Conservation (phyloP, 495 filamentous ascomycete species). For the Alectoria sarmentosa region DNA sequence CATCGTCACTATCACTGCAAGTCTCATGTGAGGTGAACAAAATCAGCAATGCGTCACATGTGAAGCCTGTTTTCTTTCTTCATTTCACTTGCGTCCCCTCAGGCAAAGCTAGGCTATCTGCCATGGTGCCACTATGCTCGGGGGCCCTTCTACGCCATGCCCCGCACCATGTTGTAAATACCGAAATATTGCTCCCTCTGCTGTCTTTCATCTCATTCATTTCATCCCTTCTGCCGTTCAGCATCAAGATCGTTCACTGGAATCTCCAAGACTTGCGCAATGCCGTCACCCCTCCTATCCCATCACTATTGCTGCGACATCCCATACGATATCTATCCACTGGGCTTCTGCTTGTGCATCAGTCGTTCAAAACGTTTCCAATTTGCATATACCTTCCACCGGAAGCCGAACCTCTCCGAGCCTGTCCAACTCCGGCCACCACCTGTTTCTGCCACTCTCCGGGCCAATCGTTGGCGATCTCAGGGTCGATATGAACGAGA, state of each 20-base stretch:
- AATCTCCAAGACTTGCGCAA: not conserved
- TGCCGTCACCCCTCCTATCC: not conserved
- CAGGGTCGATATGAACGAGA: slow-evolving; percentile 16
- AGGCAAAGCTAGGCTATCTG: slow-evolving; percentile 4
- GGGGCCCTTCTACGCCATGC: not conserved
- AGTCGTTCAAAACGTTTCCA: slow-evolving; percentile 15
- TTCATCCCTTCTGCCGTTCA: not conserved
- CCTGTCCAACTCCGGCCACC: not conserved
- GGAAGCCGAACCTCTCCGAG: slow-evolving; percentile 5
- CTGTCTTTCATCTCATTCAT: not conserved
- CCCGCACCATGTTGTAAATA: not conserved
- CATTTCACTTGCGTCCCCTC: not conserved
- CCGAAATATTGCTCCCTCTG: not conserved
- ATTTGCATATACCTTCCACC: slow-evolving; percentile 16
- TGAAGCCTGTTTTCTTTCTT: no score
- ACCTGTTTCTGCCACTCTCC: slow-evolving; percentile 14
- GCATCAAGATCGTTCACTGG: not conserved
- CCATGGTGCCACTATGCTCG: not conserved
- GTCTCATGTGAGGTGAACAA: not conserved
- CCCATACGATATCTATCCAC: not conserved
- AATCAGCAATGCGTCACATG: not conserved
- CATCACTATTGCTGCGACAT: not conserved
- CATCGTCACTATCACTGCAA: slow-evolving; percentile 1
- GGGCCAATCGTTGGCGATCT: slow-evolving; percentile 15
- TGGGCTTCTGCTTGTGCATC: not conserved